A percentile compares a stretch with the other conserved stretches of the same genome.
phyloP scores from a whole-genome alignment of 257 asterid species.

The Salvia hispanica region DNA sequence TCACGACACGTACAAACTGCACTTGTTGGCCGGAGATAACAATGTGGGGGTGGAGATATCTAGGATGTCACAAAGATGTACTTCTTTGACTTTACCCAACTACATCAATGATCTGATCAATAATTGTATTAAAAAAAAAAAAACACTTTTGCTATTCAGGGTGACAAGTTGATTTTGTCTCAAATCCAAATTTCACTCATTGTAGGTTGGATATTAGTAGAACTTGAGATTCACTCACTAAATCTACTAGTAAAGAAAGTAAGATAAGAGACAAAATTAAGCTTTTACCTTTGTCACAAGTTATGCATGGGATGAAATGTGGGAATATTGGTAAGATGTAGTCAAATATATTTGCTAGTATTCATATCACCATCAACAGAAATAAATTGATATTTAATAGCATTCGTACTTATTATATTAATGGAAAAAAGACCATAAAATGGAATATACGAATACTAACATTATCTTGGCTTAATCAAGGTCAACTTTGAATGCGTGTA shows the following conservation, averaged over 20 bases:
- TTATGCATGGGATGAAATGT: neutral
- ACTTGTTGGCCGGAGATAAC: neutral
- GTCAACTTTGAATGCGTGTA: slow-evolving; percentile 23
- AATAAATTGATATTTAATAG: slow-evolving; percentile 9
- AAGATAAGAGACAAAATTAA: neutral
- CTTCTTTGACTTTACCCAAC: slow-evolving; percentile 30
- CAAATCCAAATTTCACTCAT: too few relatives aligned
- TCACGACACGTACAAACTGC: too few relatives aligned
- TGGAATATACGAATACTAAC: slow-evolving; percentile 47
- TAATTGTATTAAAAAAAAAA: neutral
- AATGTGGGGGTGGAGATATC: neutral
- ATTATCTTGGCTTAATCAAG: slow-evolving; percentile 33
- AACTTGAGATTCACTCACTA: too few relatives aligned
- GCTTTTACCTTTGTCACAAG: neutral
- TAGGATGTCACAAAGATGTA: neutral
- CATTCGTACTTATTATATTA: neutral
- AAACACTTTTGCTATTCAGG: neutral
- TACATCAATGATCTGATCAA: neutral
- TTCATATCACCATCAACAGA: slow-evolving; percentile 6
- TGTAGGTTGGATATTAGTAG: too few relatives aligned
- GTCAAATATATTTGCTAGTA: neutral
- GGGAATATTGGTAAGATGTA: neutral
- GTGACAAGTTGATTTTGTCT: neutral
- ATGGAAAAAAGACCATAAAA: slow-evolving; percentile 10
- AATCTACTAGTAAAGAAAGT: too few relatives aligned